Evolutionary conservation across 2,329 filamentous ascomycete genomes (phyloP), one percentile per base, ranked within the genome.

Genomic region (Talaromyces sp.): DNA sequence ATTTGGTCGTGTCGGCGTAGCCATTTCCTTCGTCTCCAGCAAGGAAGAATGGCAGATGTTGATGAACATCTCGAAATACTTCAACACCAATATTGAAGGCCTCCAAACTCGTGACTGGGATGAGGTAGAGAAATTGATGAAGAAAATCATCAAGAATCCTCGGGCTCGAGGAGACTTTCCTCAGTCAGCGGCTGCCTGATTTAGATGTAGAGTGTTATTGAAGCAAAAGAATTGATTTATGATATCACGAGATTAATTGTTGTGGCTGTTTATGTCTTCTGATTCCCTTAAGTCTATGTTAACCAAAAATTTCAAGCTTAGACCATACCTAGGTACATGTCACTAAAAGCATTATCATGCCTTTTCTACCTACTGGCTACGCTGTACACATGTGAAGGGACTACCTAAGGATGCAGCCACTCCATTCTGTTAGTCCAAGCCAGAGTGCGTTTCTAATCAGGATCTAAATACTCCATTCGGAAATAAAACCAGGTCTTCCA

Each of bases 1-100:
- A 70, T 99, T 99, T 73, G 95, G 95, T 65, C 93, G 94, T 77
- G 93, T 98, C 39, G 95, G 95, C 73, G 95, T 98, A 71, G 93
- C 92, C 66, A 93, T 99, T 75, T 96, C 90, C 69, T 97, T 99
- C 72, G 92, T 99, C 62, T 91, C 93, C 71, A 93, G 96, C 79
- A 87, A 89, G 75, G 86, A 86, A 70, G 95, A 92, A 76, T 98
- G 89, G 85, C 78, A 86, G 52, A 90, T 91, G 71, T 86, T 99
- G 57, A 87, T 88, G 70, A 80, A 86, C n/a, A 99, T 98, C 73
- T 89, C 91, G 66, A 80, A 85, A 14, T 89, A 90, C 76, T 97
- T 96, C 78, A 85, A 86, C 65, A 93, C 95, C 52, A 87, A 93
- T 70, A 87, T 97, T 66, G 88, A 92, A 56, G 89, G 89, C 70